Percentiles rank a stretch among this genome's conserved stretches.
phyloP scores from a whole-genome alignment of 768 basidiomycete genomes.

The Artomyces pyxidatus region DNA sequence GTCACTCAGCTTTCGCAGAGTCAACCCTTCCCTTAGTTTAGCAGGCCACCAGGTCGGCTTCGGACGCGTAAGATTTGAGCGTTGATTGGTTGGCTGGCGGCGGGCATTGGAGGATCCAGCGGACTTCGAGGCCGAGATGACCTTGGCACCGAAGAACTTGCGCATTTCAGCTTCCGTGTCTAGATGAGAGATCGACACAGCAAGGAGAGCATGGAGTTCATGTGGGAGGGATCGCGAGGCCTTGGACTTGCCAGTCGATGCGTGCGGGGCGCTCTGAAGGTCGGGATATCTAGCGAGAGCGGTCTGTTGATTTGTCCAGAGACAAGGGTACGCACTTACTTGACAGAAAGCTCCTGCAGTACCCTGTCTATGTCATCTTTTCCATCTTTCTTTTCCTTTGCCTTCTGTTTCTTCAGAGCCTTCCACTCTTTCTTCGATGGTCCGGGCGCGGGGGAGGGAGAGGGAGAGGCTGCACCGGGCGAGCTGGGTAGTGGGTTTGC shows the following conservation, averaged over 20 bases:
- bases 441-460: too few relatives aligned
- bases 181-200: slow-evolving; percentile 74
- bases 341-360: slow-evolving; percentile 73
- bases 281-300: slow-evolving; percentile 54
- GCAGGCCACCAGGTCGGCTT: slow-evolving; percentile 69
- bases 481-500: slow-evolving; percentile 1
- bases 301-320: too few relatives aligned
- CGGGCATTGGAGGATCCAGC: slow-evolving; percentile 26
- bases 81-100: slow-evolving; percentile 37
- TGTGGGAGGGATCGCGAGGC: slow-evolving; percentile 22
- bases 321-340: too few relatives aligned
- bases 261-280: slow-evolving; percentile 27
- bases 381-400: slow-evolving; percentile 47
- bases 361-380: slow-evolving; percentile 79
- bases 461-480: slow-evolving; percentile 7
- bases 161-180: slow-evolving; percentile 88
- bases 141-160: slow-evolving; percentile 89
- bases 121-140: slow-evolving; percentile 58
- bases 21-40: slow-evolving; percentile 63
- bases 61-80: slow-evolving; percentile 74
- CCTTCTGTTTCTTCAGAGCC: slow-evolving; percentile 53
- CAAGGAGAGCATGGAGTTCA: slow-evolving; percentile 48
- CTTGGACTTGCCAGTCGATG: slow-evolving; percentile 12
- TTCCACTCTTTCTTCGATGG: slow-evolving; percentile 43
- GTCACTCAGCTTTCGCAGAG: slow-evolving; percentile 46